These are phyloP conservation scores for Pestalotiopsis sp. DNA, from an alignment of 2,329 filamentous ascomycete species.

Conservation along the genomic window DNA sequence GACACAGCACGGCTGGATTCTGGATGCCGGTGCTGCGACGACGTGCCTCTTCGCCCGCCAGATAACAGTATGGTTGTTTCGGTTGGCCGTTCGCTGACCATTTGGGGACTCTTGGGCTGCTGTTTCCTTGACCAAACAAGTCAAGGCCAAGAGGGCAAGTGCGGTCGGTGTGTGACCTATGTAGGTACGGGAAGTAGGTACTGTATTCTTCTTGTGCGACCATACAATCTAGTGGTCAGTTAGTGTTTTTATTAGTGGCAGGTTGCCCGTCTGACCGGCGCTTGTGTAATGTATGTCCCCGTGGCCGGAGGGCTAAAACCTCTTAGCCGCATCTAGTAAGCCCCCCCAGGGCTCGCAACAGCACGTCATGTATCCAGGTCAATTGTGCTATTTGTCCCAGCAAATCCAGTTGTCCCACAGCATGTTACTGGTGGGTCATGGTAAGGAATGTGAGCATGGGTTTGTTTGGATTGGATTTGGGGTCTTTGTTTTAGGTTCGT, in stretches of 20 bases:
- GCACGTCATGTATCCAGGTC: constrained; percentile 4
- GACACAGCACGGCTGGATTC: background rate
- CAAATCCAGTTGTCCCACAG: background rate
- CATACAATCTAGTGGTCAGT: background rate
- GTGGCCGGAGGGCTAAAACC: background rate
- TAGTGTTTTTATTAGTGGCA: too few relatives aligned
- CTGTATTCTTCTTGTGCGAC: background rate
- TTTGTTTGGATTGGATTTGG: background rate
- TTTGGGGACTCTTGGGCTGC: background rate
- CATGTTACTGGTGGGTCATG: background rate
- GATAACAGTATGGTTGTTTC: background rate
- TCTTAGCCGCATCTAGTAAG: constrained; percentile 7
- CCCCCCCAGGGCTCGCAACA: background rate
- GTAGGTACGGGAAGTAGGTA: background rate
- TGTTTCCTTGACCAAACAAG: background rate
- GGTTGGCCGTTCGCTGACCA: background rate
- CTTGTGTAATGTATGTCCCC: background rate
- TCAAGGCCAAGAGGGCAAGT: background rate
- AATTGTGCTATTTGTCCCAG: constrained; percentile 2
- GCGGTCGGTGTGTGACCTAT: background rate
- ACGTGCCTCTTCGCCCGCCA: background rate
- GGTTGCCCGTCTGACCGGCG: too few relatives aligned
- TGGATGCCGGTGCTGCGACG: background rate
- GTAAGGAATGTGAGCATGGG: background rate
- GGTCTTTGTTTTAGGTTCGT: background rate